A percentile compares a stretch with the other conserved stretches of the same genome.
phyloP scores from a whole-genome alignment of 208 protist genomes.

The Crithidia mellificae region DNA sequence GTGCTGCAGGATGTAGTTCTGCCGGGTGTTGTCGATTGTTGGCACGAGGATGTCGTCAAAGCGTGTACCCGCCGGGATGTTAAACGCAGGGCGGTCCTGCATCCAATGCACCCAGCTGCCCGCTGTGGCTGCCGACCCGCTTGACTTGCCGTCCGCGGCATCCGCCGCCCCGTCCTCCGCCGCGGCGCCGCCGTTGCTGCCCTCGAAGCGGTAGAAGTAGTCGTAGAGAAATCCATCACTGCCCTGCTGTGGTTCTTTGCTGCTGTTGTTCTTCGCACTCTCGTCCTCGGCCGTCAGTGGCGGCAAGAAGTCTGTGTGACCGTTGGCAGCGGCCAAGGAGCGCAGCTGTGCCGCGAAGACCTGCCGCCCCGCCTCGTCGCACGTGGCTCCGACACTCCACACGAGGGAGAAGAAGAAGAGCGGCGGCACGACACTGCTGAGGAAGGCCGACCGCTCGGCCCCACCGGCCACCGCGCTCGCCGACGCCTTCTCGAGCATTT shows the following conservation, averaged over 20 bases:
- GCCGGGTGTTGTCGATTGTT: constrained; percentile 92
- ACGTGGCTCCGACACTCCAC: constrained; percentile 96
- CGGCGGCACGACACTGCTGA: constrained; percentile 58
- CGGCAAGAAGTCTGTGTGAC: constrained; percentile 50
- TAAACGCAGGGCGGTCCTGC: constrained; percentile 41
- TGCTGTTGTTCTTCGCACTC: background rate
- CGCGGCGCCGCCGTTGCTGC: constrained; percentile 22
- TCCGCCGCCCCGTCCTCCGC: constrained; percentile 25
- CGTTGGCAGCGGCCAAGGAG: constrained; percentile 46
- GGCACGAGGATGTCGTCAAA: constrained; percentile 94
- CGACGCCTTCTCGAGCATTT: constrained; percentile 51
- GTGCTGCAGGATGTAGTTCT: constrained; percentile 87
- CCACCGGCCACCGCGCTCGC: constrained; percentile 5
- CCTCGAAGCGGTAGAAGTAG: constrained; percentile 84
- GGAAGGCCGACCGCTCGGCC: constrained; percentile 50
- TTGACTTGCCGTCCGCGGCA: constrained; percentile 9
- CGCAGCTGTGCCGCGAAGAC: constrained; percentile 91
- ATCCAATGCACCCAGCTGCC: constrained; percentile 73
- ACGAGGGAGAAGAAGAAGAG: constrained; percentile 97
- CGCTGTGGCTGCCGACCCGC: background rate
- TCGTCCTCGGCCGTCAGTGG: background rate
- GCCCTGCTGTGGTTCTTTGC: background rate
- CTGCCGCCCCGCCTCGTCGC: constrained; percentile 85
- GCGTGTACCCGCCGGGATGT: constrained; percentile 55
- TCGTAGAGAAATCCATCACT: constrained; percentile 91